Conservation (phyloP, 257 asterid species). For the Misopates orontium region DNA sequence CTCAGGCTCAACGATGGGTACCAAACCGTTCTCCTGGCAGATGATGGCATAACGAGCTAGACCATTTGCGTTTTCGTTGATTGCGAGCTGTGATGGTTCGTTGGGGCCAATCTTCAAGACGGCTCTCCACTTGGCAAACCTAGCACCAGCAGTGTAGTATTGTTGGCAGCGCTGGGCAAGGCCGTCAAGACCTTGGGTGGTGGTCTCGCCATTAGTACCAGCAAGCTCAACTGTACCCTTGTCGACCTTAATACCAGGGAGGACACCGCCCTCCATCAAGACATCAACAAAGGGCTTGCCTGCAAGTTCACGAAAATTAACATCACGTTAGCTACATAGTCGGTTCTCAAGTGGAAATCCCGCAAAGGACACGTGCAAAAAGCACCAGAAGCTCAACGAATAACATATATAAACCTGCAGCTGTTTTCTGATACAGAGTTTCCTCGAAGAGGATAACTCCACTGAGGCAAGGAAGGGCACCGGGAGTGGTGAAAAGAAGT, state of each 20-base stretch:
- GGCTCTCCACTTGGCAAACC: slow-evolving; percentile 70
- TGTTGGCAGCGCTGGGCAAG: slow-evolving; percentile 56
- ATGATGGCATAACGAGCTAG: no score
- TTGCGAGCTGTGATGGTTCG: slow-evolving; percentile 62
- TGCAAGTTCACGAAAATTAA: slow-evolving; percentile 22
- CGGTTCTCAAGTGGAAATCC: no score
- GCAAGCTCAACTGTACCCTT: slow-evolving; percentile 67
- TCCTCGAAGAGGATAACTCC: slow-evolving; percentile 89
- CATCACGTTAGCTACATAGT: not conserved
- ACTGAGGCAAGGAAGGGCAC: slow-evolving; percentile 77
- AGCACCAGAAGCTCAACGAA: slow-evolving; percentile 3
- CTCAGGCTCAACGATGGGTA: no score
- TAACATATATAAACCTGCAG: slow-evolving; percentile 45
- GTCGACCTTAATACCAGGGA: slow-evolving; percentile 70
- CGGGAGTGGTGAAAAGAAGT: slow-evolving; percentile 83
- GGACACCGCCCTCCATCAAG: slow-evolving; percentile 61
- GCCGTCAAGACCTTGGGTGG: slow-evolving; percentile 67
- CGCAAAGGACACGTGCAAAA: no score
- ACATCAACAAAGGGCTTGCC: slow-evolving; percentile 61
- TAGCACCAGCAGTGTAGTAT: no score
- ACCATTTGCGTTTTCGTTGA: slow-evolving; percentile 60
- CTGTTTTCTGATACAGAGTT: slow-evolving; percentile 84
- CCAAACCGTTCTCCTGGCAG: no score
- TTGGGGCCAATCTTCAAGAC: slow-evolving; percentile 59
- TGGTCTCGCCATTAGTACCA: slow-evolving; percentile 63